Conservation (phyloP, 805 yeast species). For the Hanseniaspora lindneri region DNA sequence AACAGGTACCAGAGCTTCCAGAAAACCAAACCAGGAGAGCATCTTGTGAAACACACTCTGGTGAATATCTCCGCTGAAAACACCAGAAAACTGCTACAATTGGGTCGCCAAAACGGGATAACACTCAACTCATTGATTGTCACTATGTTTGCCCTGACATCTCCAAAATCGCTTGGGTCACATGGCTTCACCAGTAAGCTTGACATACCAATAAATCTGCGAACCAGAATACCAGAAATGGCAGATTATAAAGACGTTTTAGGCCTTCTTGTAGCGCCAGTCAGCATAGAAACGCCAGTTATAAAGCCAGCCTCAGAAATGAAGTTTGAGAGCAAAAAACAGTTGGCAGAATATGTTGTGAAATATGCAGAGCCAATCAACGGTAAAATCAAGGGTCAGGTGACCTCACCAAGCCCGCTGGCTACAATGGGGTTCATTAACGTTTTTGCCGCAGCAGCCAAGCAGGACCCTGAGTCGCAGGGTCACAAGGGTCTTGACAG, state of each 20-base stretch:
- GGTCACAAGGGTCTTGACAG: neutral
- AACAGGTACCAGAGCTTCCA: neutral
- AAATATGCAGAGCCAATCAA: neutral
- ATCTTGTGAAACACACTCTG: neutral
- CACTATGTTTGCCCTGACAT: neutral
- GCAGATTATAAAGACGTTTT: neutral
- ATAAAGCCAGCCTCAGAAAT: too few species aligned
- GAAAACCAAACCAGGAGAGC: neutral
- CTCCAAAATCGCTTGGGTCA: neutral
- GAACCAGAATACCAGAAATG: neutral
- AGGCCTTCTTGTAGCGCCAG: neutral
- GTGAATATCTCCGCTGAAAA: neutral
- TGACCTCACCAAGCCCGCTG: neutral
- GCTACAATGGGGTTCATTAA: neutral
- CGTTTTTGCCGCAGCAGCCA: neutral
- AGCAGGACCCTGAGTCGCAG: neutral
- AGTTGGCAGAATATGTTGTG: neutral
- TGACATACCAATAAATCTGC: neutral
- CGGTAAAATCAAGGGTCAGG: neutral
- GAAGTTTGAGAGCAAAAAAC: neutral
- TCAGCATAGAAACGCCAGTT: neutral
- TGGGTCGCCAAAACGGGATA: neutral
- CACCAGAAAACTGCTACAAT: neutral
- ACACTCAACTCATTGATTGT: constrained; percentile 1
- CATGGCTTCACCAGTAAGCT: neutral